Evolutionary conservation across 2,329 filamentous ascomycete genomes (phyloP), one percentile per base, ranked within the genome.

Genomic region (Tolypocladium sp.): DNA sequence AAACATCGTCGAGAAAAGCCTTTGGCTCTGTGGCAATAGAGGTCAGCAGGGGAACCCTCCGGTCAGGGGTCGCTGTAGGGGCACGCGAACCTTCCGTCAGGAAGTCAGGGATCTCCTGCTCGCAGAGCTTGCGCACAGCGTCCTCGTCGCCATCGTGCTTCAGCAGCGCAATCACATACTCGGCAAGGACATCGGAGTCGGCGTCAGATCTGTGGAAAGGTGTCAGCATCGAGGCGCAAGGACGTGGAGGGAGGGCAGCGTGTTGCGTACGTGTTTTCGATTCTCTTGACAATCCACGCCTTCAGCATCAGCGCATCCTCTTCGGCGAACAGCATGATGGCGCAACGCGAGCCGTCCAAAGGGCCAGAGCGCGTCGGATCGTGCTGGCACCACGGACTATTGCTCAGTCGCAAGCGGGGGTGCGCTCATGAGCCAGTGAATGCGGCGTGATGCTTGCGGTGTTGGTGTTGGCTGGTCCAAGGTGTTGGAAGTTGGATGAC

Each of bases 111-210:
- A 93, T 85, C 70, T 91, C 87, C 57, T 83, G 79, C 68, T 90
- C 80, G 71, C 88, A 91, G 57, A 88, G 82, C 65, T 81, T 77
- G 67, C 85, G 82, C 58, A 92, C 85, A 25, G 82, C 78, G n/a
- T 80, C 79, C 46, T 81, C 76, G 56, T 84, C 79, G 62, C 87
- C 87, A 63, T 91, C 88, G 62, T 89, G 86, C 63, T 84, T 83
- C 53, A 93, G 76, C 25, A 94, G 81, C 8, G 89, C 90, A 62
- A 92, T 79, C n/a, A 93, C 87, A 70, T 92, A 94, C 66, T 94
- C 90, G 54, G 89, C 90, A 3, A 94, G 84, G 6, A 93, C 89
- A 67, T 92, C 90, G 38, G 87, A 83, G 70, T 94, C 90, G 56
- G 89, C 89, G 67, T 92, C 89, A 35, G 88, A 90, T 57, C 89